Base-by-base conservation (phyloP, 2,329 filamentous ascomycete genomes). In the Pseudopyricularia javanii region DNA sequence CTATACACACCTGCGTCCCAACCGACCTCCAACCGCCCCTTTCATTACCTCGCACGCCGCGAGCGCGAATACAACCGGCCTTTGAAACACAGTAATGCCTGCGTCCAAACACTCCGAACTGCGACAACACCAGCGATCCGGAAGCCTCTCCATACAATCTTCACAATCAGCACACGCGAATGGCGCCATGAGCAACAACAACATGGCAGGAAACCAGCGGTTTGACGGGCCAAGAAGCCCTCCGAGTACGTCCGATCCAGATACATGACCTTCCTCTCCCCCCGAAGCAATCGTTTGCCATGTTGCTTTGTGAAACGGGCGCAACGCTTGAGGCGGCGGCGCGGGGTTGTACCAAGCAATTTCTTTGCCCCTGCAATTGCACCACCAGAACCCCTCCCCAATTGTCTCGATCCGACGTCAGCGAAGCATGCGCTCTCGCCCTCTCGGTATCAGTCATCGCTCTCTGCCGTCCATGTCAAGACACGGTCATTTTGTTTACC, bases 211-310 rank as follows among this genome's bases (percentile, higher is more conserved):
- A 47, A 59, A 63, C 56, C 61, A 64, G 58, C 66, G 77, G 59
- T 80, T 81, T 62, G 79, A 82, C 54, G 78, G 78, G 56, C 78
- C 80, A 48, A 70, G 80, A 60, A 83, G 80, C 66, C 80, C 80
- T 58, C 80, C 80, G 28, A 82, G 79, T 80, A 72, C 65, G 75
- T 76, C 48, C 58, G 15, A 34, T 33, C 45, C 57, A n/a, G 53
- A 50, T 35, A 48, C 28, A n/a, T n/a, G n/a, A n/a, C n/a, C n/a
- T n/a, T n/a, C n/a, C n/a, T n/a, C 20, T 34, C 20, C 37, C 55
- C 32, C 15, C 48, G n/a, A 50, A 43, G 28, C 30, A 15, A n/a
- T 35, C 17, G 47, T 48, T 50, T 28, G 33, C 51, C 34, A 30
- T 26, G 30, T 48, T 51, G 37, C 40, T 17, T 49, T 47, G 51